Percentiles rank a stretch among this genome's conserved stretches.
These are phyloP conservation scores for Isoetes engelmannii DNA, from an alignment of 83 land plant genomes.

Conservation along the genomic window DNA sequence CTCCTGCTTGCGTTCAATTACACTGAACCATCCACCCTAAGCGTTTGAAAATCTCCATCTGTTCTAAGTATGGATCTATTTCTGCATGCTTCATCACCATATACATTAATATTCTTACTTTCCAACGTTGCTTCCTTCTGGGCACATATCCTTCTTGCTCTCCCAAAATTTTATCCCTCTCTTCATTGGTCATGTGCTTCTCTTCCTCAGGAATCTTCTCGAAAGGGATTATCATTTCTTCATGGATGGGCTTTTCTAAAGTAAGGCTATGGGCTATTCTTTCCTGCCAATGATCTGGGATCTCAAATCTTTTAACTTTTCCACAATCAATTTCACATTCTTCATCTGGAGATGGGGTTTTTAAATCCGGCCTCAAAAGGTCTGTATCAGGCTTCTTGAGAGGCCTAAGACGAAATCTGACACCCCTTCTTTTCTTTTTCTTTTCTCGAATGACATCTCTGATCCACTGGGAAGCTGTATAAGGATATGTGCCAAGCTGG, in stretches of 20 bases:
- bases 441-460: constrained; percentile 3
- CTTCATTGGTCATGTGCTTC: constrained; percentile 2
- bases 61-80: neutral
- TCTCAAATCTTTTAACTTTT: neutral
- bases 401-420: neutral
- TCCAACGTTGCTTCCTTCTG: neutral
- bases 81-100: neutral
- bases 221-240: neutral
- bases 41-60: neutral
- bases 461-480: constrained; percentile 6
- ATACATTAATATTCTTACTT: neutral
- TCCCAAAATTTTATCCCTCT: constrained; percentile 3
- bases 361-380: neutral
- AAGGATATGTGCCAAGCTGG: neutral
- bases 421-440: neutral
- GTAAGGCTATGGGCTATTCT: neutral
- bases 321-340: neutral
- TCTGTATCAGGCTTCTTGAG: constrained; percentile 10
- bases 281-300: neutral
- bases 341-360: neutral
- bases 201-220: constrained; percentile 1
- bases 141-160: constrained; percentile 12
- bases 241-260: neutral
- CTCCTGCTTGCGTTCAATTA: constrained; percentile 7
- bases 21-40: constrained; percentile 1